Evolutionary conservation across 495 filamentous ascomycete species (phyloP).

Genomic region (Trypethelium eluteriae): DNA sequence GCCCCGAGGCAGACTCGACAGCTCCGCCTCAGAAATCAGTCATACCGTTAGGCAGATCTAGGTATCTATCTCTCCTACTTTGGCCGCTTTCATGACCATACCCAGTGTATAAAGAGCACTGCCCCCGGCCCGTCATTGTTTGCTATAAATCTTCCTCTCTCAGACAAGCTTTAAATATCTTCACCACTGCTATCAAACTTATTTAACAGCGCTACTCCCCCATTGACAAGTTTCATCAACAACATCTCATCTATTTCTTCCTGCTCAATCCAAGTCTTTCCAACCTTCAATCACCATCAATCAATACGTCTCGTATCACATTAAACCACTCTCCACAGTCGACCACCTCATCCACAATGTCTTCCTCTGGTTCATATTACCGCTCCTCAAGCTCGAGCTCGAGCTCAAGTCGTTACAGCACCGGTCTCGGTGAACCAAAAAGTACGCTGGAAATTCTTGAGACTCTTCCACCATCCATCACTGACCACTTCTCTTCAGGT

Average conservation of each 20-base stretch:
- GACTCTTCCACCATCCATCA: not conserved
- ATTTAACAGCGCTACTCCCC: constrained; percentile 6
- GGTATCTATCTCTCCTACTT: not conserved
- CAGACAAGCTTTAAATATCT: not conserved
- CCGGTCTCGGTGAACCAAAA: not conserved
- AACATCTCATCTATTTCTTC: not conserved
- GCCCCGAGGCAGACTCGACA: constrained; percentile 4
- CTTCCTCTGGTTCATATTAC: not conserved
- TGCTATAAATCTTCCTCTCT: not conserved
- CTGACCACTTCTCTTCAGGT: not conserved
- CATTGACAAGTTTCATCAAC: not conserved
- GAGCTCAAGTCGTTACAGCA: not conserved
- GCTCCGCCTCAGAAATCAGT: not conserved
- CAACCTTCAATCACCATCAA: not conserved
- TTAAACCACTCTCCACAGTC: not conserved
- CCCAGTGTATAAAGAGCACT: not conserved
- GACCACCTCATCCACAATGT: not conserved
- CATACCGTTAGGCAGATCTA: constrained; percentile 2
- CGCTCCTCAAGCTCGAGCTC: constrained; percentile 1
- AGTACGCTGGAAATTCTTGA: not conserved
- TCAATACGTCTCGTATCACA: not conserved
- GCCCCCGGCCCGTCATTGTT: not conserved
- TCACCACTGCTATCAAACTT: not conserved
- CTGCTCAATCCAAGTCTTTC: not conserved
- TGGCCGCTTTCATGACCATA: not conserved